A percentile compares a stretch with the other conserved stretches of the same genome.
These are phyloP conservation scores for Suillus placidus DNA, from an alignment of 768 basidiomycete species.

Conservation along the genomic window DNA sequence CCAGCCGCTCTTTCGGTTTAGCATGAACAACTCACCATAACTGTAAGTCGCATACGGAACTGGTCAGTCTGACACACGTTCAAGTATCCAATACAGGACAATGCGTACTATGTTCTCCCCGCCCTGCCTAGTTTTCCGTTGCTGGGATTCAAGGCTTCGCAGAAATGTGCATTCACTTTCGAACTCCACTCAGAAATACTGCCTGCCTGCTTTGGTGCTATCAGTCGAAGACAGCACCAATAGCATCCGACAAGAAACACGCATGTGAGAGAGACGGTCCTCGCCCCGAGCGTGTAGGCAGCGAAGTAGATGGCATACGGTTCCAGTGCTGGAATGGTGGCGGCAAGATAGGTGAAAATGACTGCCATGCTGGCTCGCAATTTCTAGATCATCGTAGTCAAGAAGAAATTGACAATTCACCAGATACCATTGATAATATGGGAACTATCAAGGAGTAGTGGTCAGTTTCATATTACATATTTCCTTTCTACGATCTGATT, in stretches of 20 bases:
- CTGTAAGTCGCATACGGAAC: not conserved
- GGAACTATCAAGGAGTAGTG: not conserved
- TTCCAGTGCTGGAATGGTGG: not conserved
- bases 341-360: not conserved
- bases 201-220: not conserved
- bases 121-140: not conserved
- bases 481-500: not conserved
- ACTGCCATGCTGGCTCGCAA: not conserved
- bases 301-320: not conserved
- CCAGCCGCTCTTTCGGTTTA: not conserved
- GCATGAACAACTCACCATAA: not conserved
- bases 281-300: not conserved
- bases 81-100: not conserved
- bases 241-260: not conserved
- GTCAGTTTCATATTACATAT: not conserved
- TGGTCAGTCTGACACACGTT: not conserved
- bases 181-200: not conserved
- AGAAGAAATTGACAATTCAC: constrained; percentile 3
- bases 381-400: not conserved
- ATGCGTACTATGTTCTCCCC: not conserved
- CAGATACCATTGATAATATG: not conserved
- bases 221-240: not conserved
- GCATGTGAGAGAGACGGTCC: not conserved
- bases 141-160: not conserved
- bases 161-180: not conserved